Base-by-base conservation (phyloP, 116 monocot genomes). In the Thalassia testudinum region DNA sequence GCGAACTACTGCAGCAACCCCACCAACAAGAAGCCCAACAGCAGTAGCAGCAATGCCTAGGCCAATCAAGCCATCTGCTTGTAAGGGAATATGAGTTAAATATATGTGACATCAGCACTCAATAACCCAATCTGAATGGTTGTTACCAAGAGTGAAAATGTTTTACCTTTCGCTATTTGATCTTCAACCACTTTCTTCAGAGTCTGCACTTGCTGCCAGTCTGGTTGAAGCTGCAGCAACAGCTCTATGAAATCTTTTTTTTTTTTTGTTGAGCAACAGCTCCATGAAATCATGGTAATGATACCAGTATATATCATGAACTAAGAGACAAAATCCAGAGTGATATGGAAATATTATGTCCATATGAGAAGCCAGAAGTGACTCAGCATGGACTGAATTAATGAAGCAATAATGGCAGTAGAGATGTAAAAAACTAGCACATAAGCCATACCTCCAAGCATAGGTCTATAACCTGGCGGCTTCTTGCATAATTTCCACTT, bases 401-500 rank as follows among this genome's bases (percentile, higher is more conserved):
- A 34, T 3, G 30, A 34, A 34, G 3, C 30, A n/a, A n/a, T n/a
- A n/a, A n/a, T n/a, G n/a, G n/a, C n/a, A n/a, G n/a, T n/a, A n/a
- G n/a, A n/a, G n/a, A n/a, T n/a, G 30, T 34, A 10, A 34, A 34
- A 34, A 34, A 3, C 10, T 34, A 34, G 10, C 30, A 5, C 6
- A 5, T 10, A 34, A 34, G 10, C 30, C 10, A 10, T 34, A 97
- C 99, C 99, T 90, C 86, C 51, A 99, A 71, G 53, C 99, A 99
- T 19, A 50, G 72, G 0, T 83, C 86, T 28, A 74, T 23, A 58
- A 99, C 86, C 62, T 86, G 83, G 47, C 99, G 67, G 45, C 99
- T 90, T 71, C 67, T 90, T 26, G 99, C 52, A 68, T 86, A 99
- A 48, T 99, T 80, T 45, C 83, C 90, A 71, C 54, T 90, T 74